These are phyloP conservation scores for Leptosphaerulina australis DNA, from an alignment of 2,329 filamentous ascomycete genomes.

Conservation along the genomic window DNA sequence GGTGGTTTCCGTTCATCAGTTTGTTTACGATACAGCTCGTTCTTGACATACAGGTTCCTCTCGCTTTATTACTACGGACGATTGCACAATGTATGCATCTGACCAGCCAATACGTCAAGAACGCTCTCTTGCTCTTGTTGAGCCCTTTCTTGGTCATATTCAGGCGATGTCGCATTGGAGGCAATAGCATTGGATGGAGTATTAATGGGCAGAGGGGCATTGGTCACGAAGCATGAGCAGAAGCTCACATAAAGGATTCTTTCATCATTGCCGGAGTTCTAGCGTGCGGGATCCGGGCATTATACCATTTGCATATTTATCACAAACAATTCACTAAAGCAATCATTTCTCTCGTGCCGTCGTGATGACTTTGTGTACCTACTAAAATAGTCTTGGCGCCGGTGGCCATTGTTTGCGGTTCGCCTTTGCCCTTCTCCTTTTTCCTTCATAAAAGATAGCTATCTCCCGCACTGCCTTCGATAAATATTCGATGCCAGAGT, in stretches of 20 bases:
- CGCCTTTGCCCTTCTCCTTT: no score
- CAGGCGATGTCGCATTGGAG: neutral
- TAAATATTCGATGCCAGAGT: no score
- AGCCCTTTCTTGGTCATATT: neutral
- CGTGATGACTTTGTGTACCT: no score
- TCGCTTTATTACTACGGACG: neutral
- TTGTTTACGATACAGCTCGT: neutral
- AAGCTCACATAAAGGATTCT: neutral
- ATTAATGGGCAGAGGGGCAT: constrained; percentile 3
- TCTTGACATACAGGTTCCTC: neutral
- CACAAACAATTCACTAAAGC: neutral
- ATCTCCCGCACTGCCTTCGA: no score
- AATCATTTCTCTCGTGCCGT: neutral
- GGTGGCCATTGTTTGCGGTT: no score
- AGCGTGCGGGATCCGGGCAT: constrained; percentile 13
- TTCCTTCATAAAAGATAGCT: no score
- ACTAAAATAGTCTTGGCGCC: no score
- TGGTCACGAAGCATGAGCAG: constrained; percentile 1
- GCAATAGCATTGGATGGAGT: neutral
- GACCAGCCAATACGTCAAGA: neutral
- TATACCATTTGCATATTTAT: constrained; percentile 23
- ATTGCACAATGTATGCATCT: neutral
- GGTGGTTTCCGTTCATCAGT: constrained; percentile 2
- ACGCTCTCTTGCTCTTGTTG: neutral
- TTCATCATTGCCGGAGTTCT: constrained; percentile 20